Conservation (phyloP, 306 rosid species). For the Cucumis sativus region DNA sequence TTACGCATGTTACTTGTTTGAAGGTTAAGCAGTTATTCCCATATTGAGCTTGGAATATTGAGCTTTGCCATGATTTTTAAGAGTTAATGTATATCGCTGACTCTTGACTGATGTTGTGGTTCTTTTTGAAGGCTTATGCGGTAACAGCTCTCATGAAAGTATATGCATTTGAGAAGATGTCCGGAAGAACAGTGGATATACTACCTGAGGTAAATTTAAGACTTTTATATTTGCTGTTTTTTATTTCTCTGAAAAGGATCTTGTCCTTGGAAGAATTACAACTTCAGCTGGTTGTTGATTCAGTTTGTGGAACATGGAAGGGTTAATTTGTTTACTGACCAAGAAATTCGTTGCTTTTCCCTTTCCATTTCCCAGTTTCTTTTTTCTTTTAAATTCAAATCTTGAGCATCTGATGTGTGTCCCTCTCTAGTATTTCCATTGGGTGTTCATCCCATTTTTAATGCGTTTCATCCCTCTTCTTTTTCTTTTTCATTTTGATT, state of each 20-base stretch:
- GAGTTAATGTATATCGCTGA: background rate
- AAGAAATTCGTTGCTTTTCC: background rate
- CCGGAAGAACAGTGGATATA: constrained; percentile 66
- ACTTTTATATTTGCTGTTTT: background rate
- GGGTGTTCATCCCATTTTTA: background rate
- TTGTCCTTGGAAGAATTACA: background rate
- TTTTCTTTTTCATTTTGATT: no score
- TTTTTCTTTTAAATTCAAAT: background rate
- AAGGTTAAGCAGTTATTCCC: no score
- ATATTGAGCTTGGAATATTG: background rate
- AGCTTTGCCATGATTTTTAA: background rate
- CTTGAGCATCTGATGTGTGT: background rate
- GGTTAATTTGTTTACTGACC: background rate
- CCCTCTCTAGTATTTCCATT: background rate
- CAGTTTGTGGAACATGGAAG: background rate
- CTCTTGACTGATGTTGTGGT: background rate
- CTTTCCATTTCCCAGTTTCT: background rate
- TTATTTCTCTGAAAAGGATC: constrained; percentile 6
- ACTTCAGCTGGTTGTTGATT: background rate
- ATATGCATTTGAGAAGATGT: constrained; percentile 70
- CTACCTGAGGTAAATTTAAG: constrained; percentile 62
- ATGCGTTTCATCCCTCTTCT: no score
- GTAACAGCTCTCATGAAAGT: constrained; percentile 76
- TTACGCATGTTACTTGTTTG: no score
- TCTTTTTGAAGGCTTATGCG: constrained; percentile 64